phyloP scores from a whole-genome alignment of 2,329 filamentous ascomycete genomes.

The Verticillium nubilum region DNA sequence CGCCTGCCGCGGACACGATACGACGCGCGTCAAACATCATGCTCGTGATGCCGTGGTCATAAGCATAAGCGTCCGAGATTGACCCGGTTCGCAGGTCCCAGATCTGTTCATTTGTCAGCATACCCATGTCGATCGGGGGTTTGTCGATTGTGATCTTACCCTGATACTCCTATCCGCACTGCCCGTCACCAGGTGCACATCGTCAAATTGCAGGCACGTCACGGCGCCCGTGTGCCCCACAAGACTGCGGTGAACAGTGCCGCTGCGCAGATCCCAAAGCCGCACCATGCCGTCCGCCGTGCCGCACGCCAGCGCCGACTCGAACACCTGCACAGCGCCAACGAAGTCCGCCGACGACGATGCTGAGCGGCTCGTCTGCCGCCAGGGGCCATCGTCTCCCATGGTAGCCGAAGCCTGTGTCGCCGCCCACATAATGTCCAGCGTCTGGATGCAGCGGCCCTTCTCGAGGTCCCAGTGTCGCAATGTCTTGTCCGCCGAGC shows the following conservation, averaged over 20 bases:
- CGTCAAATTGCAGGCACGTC: slow-evolving; percentile 92
- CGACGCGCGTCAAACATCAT: slow-evolving; percentile 95
- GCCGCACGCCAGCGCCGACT: slow-evolving; percentile 90
- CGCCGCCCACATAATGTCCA: slow-evolving; percentile 97
- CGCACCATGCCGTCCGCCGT: slow-evolving; percentile 97
- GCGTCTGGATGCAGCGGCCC: slow-evolving; percentile 93
- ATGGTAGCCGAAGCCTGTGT: slow-evolving; percentile 77
- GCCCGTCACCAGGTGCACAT: slow-evolving; percentile 89
- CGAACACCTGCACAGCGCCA: slow-evolving; percentile 90
- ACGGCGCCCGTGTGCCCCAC: slow-evolving; percentile 95
- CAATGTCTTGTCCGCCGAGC: slow-evolving; percentile 94
- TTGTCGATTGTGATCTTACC: slow-evolving; percentile 50
- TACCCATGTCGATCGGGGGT: not conserved
- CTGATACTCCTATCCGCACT: slow-evolving; percentile 89
- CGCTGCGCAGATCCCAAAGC: slow-evolving; percentile 92
- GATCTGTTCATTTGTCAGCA: slow-evolving; percentile 57
- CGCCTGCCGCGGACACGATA: slow-evolving; percentile 85
- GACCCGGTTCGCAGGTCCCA: slow-evolving; percentile 97
- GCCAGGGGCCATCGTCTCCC: slow-evolving; percentile 62
- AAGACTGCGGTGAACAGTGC: slow-evolving; percentile 92
- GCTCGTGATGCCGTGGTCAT: slow-evolving; percentile 83
- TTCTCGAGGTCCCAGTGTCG: slow-evolving; percentile 97
- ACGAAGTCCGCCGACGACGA: slow-evolving; percentile 81
- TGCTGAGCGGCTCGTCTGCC: slow-evolving; percentile 61
- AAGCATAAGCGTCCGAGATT: slow-evolving; percentile 93